Evolutionary conservation across 225 moss, liverwort and hornwort genomes (phyloP).

Genomic region (Pleurozium schreberi): DNA sequence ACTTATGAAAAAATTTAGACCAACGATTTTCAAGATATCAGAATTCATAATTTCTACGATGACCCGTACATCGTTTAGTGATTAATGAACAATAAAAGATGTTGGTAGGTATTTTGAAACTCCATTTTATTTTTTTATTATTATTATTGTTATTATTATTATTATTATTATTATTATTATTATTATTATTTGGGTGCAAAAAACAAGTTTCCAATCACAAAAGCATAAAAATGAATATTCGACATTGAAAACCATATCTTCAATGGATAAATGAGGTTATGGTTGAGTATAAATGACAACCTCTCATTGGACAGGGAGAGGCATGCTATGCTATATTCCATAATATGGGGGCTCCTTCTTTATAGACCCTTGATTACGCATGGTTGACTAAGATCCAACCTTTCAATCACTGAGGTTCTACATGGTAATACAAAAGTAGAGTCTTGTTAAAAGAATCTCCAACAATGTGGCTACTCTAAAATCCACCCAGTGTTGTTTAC

Average conservation of each 20-base stretch:
- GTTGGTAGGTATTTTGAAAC: too few relatives aligned
- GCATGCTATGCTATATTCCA: background rate
- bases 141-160: background rate
- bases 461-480: background rate
- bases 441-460: background rate
- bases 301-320: background rate
- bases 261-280: too few relatives aligned
- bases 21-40: too few relatives aligned
- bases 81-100: too few relatives aligned
- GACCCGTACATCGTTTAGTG: too few relatives aligned
- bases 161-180: background rate
- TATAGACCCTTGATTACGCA: background rate
- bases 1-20: too few relatives aligned
- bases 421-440: background rate
- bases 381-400: background rate
- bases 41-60: too few relatives aligned
- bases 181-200: background rate
- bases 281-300: background rate
- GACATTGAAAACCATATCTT: background rate
- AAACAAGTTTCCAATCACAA: background rate
- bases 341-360: background rate
- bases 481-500: background rate
- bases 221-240: background rate
- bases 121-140: background rate
- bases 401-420: background rate